Base-by-base conservation (phyloP, 225 moss, liverwort and hornwort species). In the Bryum argenteum region DNA sequence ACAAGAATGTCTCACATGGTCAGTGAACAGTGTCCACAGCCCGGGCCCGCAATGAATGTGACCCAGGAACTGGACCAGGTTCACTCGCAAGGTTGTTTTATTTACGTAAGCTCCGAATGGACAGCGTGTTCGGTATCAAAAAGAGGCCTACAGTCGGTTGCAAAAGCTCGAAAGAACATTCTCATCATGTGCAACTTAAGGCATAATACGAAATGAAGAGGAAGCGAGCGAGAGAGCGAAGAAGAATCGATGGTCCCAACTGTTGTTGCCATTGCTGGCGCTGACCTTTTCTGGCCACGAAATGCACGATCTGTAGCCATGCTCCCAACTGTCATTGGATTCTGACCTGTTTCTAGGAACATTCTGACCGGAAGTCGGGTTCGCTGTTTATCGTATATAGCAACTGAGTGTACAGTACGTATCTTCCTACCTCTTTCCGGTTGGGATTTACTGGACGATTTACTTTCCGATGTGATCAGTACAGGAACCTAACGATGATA, bases 241-340 rank as follows among this genome's bases (percentile, higher is more conserved):
- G 5, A 6, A 22, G 24, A 33, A 38, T 43, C 23, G 15, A 43
- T 15, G n/a, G 8, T 39, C 23, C 37, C 65, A 50, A 60, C n/a
- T n/a, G n/a, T n/a, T n/a, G n/a, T n/a, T 28, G 28, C 28, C 28
- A 5, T 33, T 33, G 33, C 33, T 33, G 60, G 12, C 11, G 19
- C 60, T 66, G 71, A 66, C 66, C n/a, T 11, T 17, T 54, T 70
- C 70, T 33, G 21, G 33, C 48, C 41, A 33, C 14, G 11, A 33
- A 33, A 4, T 66, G 63, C 69, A 69, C 45, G 28, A 48, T 63
- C 37, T 45, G 50, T 39, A 37, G 22, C 5, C 54, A 18, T 24
- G 17, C 11, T 21, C 52, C 43, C 13, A 37, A 37, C 52, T 44
- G 10, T 65, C 50, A 38, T 52, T 47, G 39, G 56, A 50, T 20